Evolutionary conservation across 73 alveolate genomes (phyloP), one percentile per base, ranked within the genome.

Genomic region (Paramecium primaurelia): DNA sequence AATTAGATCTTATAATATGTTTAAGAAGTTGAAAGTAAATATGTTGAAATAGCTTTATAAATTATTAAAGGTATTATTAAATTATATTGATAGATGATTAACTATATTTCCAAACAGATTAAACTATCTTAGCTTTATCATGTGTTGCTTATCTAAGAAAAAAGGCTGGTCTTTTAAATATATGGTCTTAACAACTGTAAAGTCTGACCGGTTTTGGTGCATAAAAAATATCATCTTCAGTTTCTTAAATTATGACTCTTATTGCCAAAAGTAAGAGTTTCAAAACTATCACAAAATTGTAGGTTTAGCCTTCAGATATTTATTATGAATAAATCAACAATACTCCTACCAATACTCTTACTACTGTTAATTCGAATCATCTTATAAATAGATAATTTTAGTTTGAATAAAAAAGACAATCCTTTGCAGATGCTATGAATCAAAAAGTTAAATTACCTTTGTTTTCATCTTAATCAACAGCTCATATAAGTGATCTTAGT

Each of bases 141-240:
- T 45, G 77, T 80, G 91, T 80, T 20, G 91, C 91, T 14, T 80
- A 80, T 36, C 49, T 80, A 44, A 80, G 91, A 80, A 80, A 80
- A 28, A 80, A 80, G 30, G 71, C 91, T 12, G 91, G 91, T 10
- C 25, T 80, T 3, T 80, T 80, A 80, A 80, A 40, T 45, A 44
- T 80, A 16, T 80, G 91, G 91, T 47, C 91, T 4, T 47, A 40
- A 47, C 38, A 80, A 80, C 22, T 80, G 44, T 42, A 80, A 80
- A 47, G 37, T 20, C 12, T 80, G 18, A 80, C 73, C 22, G 75
- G 58, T 0, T 42, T 80, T 22, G 34, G 75, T 25, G 73, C 91
- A 45, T 80, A 75, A 42, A 42, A 80, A 47, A 80, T 80, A 22
- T 80, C 91, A n/a, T 40, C 71, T 1, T 38, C 91, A 20, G 91